Evolutionary conservation across 1,284 basidiomycete species (phyloP).

Genomic region (Sutorius eximius): DNA sequence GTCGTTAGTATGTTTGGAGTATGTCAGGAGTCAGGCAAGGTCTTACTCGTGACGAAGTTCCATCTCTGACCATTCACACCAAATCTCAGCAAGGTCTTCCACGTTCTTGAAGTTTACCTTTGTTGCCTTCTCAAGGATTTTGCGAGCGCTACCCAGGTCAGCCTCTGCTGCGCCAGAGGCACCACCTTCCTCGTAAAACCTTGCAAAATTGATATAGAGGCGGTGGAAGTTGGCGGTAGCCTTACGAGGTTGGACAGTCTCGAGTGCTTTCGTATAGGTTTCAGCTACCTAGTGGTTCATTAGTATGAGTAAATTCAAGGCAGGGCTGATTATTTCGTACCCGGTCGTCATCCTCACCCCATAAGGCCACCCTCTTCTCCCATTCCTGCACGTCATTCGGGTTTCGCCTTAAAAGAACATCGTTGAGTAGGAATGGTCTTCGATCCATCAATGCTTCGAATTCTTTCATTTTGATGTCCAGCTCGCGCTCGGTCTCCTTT

Average conservation of each 20-base stretch:
- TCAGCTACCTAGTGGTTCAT: constrained; percentile 70
- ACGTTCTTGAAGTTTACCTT: constrained; percentile 94
- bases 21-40: not conserved
- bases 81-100: constrained; percentile 96
- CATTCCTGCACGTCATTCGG: constrained; percentile 99
- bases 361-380: constrained; percentile 96
- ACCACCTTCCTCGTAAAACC: constrained; percentile 97
- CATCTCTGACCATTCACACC: constrained; percentile 99
- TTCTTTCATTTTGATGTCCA: constrained; percentile 88
- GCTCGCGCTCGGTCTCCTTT: constrained; percentile 79
- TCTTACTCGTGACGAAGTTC: constrained; percentile 92
- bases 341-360: constrained; percentile 92
- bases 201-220: constrained; percentile 93
- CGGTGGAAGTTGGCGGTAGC: constrained; percentile 91
- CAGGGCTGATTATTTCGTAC: constrained; percentile 37
- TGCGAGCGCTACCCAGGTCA: constrained; percentile 84
- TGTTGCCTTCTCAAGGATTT: constrained; percentile 89
- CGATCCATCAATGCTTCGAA: constrained; percentile 96
- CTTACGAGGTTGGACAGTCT: constrained; percentile 87
- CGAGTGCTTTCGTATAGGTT: constrained; percentile 89
- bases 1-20: constrained; percentile 11
- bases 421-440: constrained; percentile 94
- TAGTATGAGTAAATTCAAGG: constrained; percentile 3
- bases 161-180: constrained; percentile 72
- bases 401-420: constrained; percentile 91